Evolutionary conservation across 192 early-diverging fungal species (phyloP).

Genomic region (Coemansia sp.): DNA sequence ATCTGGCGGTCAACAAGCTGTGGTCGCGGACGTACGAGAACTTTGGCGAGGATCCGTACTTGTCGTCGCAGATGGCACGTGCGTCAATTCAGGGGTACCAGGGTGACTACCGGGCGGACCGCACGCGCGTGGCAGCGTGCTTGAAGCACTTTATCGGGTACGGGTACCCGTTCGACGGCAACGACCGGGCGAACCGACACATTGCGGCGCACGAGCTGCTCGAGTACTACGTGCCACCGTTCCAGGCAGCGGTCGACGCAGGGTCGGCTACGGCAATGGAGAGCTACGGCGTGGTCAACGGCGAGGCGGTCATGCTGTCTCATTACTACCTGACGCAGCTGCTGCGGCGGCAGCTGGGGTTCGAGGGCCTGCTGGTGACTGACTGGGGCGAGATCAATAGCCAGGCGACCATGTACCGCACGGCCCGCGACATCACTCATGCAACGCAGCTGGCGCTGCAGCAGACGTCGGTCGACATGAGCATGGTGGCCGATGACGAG

Average conservation of each 20-base stretch:
- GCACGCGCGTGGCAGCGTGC: conserved; percentile 60
- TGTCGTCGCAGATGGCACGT: conserved; percentile 53
- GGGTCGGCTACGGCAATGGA: conserved; percentile 65
- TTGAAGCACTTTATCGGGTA: conserved; percentile 71
- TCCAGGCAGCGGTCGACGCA: conserved; percentile 59
- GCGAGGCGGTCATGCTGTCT: conserved; percentile 58
- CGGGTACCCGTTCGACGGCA: conserved; percentile 55
- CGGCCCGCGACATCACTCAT: conserved; percentile 37
- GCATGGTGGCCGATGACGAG: conserved; percentile 61
- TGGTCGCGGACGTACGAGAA: conserved; percentile 59
- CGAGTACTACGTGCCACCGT: conserved; percentile 63
- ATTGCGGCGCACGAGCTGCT: conserved; percentile 55
- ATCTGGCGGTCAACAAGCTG: conserved; percentile 59
- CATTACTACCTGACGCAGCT: conserved; percentile 55
- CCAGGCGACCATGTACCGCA: conserved; percentile 51
- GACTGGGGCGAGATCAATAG: conserved; percentile 62
- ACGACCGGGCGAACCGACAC: conserved; percentile 39
- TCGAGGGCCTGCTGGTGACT: conserved; percentile 60
- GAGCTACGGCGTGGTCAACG: conserved; percentile 61
- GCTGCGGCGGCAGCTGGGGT: conserved; percentile 55
- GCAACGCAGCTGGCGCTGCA: conserved; percentile 48
- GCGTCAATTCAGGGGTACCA: conserved; percentile 60
- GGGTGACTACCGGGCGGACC: conserved; percentile 64
- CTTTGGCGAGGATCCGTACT: conserved; percentile 62
- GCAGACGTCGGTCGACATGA: conserved; percentile 59